Conservation (phyloP, 495 filamentous ascomycete genomes). For the Talaromyces proteolyticus region DNA sequence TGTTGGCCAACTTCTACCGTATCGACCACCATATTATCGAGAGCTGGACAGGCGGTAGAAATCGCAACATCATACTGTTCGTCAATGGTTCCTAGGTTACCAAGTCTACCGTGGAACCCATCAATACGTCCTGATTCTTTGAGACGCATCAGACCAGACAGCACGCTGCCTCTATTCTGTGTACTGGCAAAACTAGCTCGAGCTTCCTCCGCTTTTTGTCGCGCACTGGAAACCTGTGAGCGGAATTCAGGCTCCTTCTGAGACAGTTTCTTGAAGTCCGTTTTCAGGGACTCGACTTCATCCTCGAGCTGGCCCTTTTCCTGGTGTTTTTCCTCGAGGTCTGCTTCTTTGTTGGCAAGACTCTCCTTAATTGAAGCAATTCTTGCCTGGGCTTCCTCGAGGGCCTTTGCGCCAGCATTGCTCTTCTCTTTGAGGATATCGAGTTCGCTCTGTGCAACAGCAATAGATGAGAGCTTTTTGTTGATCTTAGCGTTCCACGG, state of each 20-base stretch:
- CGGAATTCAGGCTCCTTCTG: slow-evolving; percentile 75
- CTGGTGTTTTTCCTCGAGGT: slow-evolving; percentile 69
- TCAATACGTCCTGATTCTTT: slow-evolving; percentile 95
- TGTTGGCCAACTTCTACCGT: slow-evolving; percentile 92
- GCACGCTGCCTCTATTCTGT: slow-evolving; percentile 88
- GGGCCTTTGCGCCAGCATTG: slow-evolving; percentile 74
- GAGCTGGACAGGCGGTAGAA: slow-evolving; percentile 84
- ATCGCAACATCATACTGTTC: slow-evolving; percentile 93
- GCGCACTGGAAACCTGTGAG: slow-evolving; percentile 73
- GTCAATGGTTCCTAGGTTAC: slow-evolving; percentile 94
- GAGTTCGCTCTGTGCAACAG: slow-evolving; percentile 89
- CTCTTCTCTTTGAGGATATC: slow-evolving; percentile 84
- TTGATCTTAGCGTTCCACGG: slow-evolving; percentile 97
- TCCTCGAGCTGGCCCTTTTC: slow-evolving; percentile 68
- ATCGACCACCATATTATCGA: slow-evolving; percentile 95
- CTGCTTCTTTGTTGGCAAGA: slow-evolving; percentile 59
- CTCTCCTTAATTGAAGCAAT: slow-evolving; percentile 65
- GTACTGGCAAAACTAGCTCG: slow-evolving; percentile 80
- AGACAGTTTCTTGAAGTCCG: slow-evolving; percentile 63
- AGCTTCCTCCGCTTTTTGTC: slow-evolving; percentile 94
- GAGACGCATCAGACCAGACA: slow-evolving; percentile 86
- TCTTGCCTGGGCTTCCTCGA: slow-evolving; percentile 80
- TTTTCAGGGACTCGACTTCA: slow-evolving; percentile 62
- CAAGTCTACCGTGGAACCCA: slow-evolving; percentile 91
- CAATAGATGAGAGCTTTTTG: slow-evolving; percentile 86